These are phyloP conservation scores for Amborella trichopoda DNA, from an alignment of 164 flowering plant species.

Conservation along the genomic window DNA sequence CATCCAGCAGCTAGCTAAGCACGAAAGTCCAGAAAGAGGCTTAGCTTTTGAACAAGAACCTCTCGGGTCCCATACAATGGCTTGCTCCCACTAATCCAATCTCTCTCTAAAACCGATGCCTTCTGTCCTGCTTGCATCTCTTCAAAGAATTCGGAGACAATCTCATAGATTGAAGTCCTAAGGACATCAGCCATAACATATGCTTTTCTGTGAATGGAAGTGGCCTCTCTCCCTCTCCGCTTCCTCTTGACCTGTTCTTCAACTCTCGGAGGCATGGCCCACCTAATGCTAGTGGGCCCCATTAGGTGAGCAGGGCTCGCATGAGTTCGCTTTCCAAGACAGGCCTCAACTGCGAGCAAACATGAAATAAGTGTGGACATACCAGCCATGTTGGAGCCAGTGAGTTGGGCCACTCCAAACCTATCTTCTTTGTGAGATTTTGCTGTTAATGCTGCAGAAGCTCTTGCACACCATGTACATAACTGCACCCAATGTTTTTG, in stretches of 20 bases:
- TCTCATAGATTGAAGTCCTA: constrained; percentile 56
- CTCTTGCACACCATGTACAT: constrained; percentile 66
- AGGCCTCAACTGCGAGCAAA: constrained; percentile 72
- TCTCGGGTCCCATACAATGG: constrained; percentile 58
- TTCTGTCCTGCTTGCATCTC: constrained; percentile 59
- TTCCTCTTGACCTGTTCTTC: constrained; percentile 16
- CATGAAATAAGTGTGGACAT: constrained; percentile 63
- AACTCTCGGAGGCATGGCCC: constrained; percentile 35
- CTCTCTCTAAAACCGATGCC: constrained; percentile 59
- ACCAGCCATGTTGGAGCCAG: constrained; percentile 72
- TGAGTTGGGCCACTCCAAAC: constrained; percentile 84
- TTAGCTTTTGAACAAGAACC: constrained; percentile 55
- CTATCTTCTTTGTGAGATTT: constrained; percentile 71
- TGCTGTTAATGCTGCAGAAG: constrained; percentile 55
- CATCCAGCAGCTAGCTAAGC: constrained; percentile 43
- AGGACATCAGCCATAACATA: constrained; percentile 72
- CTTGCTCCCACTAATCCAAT: constrained; percentile 52
- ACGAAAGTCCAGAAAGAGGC: constrained; percentile 53
- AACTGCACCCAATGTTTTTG: no score
- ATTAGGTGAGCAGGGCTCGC: constrained; percentile 39
- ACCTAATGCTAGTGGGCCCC: constrained; percentile 65
- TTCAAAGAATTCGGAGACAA: constrained; percentile 58
- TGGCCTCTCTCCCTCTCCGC: constrained; percentile 38
- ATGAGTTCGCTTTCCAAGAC: constrained; percentile 82
- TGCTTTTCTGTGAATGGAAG: constrained; percentile 49